These are phyloP conservation scores for Aureobasidium sp. DNA, from an alignment of 2,329 filamentous ascomycete genomes.

Conservation along the genomic window DNA sequence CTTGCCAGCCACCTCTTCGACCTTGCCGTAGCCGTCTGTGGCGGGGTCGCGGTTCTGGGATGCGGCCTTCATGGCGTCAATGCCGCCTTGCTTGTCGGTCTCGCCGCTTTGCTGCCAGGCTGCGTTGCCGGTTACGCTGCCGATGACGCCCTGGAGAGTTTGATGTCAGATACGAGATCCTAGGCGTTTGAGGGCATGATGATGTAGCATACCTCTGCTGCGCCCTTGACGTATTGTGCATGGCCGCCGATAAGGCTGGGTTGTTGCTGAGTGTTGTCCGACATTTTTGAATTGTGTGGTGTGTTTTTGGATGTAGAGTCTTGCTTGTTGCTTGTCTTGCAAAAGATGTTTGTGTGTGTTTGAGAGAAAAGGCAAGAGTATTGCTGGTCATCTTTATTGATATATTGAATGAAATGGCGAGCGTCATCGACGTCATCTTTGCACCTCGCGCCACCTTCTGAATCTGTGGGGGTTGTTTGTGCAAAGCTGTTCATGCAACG, in stretches of 20 bases:
- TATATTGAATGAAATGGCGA: background rate
- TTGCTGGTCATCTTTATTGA: background rate
- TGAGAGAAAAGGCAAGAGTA: background rate
- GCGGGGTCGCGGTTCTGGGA: constrained; percentile 47
- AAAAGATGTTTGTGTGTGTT: background rate
- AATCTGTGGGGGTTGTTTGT: background rate
- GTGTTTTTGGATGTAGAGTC: background rate
- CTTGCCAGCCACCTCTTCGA: constrained; percentile 57
- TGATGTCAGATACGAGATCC: background rate
- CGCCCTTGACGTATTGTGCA: constrained; percentile 61
- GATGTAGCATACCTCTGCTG: constrained; percentile 48
- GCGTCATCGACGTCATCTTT: background rate
- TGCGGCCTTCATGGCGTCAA: constrained; percentile 55
- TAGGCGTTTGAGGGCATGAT: background rate
- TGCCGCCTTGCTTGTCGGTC: constrained; percentile 54
- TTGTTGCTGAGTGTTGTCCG: constrained; percentile 32
- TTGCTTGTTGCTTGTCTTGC: background rate
- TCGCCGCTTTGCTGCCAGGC: constrained; percentile 57
- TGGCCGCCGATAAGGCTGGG: constrained; percentile 56
- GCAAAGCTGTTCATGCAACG: background rate
- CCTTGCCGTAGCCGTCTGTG: constrained; percentile 50
- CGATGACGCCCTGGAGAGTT: constrained; percentile 48
- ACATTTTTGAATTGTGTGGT: constrained; percentile 14
- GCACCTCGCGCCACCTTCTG: background rate
- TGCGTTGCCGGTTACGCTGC: constrained; percentile 52